Evolutionary conservation across 1,284 basidiomycete genomes (phyloP).

Genomic region (Sphagnurus paluster): DNA sequence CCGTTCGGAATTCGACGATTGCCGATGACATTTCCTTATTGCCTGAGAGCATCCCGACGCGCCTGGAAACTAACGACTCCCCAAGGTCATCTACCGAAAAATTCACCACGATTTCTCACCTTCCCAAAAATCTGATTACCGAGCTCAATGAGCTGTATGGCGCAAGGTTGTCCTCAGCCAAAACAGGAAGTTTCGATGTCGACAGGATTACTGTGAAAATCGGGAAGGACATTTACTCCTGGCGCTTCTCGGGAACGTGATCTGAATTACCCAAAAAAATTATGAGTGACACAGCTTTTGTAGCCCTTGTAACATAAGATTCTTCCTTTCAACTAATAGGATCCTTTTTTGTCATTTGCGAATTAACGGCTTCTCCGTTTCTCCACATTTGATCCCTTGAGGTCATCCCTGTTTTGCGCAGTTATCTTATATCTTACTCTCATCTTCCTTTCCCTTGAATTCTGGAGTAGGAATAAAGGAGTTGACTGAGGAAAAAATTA

Average conservation of each 20-base stretch:
- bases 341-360: no score
- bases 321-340: background rate
- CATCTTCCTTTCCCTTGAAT: no score
- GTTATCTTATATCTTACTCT: no score
- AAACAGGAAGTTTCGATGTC: conserved; percentile 50
- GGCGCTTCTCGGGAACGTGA: conserved; percentile 27
- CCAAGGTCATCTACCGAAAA: conserved; percentile 9
- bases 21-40: conserved; percentile 5
- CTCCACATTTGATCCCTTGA: no score
- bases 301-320: no score
- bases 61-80: background rate
- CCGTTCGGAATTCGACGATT: background rate
- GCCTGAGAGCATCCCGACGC: background rate
- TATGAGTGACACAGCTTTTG: background rate
- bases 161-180: conserved; percentile 38
- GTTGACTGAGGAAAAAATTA: no score
- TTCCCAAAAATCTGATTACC: conserved; percentile 51
- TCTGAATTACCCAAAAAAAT: background rate
- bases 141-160: conserved; percentile 50
- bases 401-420: no score
- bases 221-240: conserved; percentile 59
- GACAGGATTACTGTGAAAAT: conserved; percentile 60
- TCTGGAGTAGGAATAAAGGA: no score
- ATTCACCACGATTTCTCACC: conserved; percentile 49
- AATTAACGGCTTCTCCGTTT: no score